A percentile compares a stretch with the other conserved stretches of the same genome.
These are phyloP conservation scores for Hypoxylon sp. DNA, from an alignment of 2,329 filamentous ascomycete genomes.

Conservation along the genomic window DNA sequence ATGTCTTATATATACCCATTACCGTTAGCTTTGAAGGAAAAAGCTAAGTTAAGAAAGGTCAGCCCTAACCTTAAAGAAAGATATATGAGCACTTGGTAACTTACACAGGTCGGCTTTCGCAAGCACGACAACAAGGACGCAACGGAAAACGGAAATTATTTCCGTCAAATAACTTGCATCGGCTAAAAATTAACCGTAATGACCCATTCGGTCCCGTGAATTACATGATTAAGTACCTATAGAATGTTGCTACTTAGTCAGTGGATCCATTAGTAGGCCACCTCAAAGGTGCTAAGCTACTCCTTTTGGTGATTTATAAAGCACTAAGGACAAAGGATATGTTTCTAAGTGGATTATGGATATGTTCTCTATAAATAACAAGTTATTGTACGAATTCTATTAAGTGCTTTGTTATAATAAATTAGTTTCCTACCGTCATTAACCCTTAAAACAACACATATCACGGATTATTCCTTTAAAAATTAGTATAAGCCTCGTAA, in stretches of 20 bases:
- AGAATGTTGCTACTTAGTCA: background rate
- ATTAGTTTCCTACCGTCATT: background rate
- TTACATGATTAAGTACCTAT: background rate
- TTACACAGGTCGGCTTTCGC: too few species aligned
- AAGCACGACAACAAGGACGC: too few species aligned
- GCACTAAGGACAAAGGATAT: background rate
- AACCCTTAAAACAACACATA: background rate
- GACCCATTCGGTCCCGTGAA: background rate
- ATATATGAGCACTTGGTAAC: too few species aligned
- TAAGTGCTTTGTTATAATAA: background rate
- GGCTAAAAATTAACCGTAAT: too few species aligned
- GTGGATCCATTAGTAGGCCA: background rate
- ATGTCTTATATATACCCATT: too few species aligned
- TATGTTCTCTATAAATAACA: background rate
- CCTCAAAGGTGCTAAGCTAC: background rate
- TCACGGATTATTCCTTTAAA: too few species aligned
- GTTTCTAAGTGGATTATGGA: background rate
- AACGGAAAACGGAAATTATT: too few species aligned
- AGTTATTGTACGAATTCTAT: background rate
- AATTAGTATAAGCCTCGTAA: too few species aligned
- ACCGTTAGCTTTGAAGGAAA: too few species aligned
- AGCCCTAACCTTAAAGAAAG: too few species aligned
- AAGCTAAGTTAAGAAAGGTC: too few species aligned
- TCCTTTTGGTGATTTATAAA: background rate
- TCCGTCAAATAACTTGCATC: too few species aligned